Evolutionary conservation across 208 protist genomes (phyloP).

Genomic region (Crithidia thermophila): DNA sequence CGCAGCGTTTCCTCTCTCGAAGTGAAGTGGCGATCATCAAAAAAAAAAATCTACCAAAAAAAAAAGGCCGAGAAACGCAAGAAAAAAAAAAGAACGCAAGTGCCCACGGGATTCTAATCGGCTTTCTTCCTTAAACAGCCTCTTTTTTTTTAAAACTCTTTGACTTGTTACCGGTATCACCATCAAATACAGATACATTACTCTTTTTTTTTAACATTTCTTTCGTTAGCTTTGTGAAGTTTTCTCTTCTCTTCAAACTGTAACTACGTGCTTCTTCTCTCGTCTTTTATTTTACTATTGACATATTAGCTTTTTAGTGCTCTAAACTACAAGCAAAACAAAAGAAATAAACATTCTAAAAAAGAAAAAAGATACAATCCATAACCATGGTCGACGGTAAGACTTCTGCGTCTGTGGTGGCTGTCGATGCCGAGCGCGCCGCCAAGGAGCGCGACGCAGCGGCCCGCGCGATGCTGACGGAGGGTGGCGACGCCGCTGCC

Average conservation of each 20-base stretch:
- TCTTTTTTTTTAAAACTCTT: constrained; percentile 5
- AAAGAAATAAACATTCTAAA: not conserved
- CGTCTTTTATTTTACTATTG: not conserved
- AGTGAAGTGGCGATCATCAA: constrained; percentile 16
- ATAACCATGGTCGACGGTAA: constrained; percentile 57
- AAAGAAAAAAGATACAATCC: constrained; percentile 4
- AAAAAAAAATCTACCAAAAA: constrained; percentile 13
- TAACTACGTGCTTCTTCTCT: constrained; percentile 1
- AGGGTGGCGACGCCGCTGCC: constrained; percentile 32
- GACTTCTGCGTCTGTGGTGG: constrained; percentile 59
- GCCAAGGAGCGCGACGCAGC: constrained; percentile 61
- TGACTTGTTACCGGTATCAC: constrained; percentile 1
- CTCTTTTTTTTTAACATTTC: not conserved
- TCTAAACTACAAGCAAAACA: not conserved
- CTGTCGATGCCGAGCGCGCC: constrained; percentile 45
- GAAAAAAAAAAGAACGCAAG: constrained; percentile 2
- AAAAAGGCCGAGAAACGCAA: not conserved
- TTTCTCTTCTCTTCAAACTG: not conserved
- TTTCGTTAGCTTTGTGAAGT: not conserved
- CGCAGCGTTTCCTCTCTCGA: not conserved
- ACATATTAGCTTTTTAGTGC: not conserved
- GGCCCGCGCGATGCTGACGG: constrained; percentile 55
- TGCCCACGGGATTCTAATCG: not conserved
- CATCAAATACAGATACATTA: constrained; percentile 14
- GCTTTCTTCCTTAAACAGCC: constrained; percentile 15